These are phyloP conservation scores for Venturia aucupariae DNA, from an alignment of 2,329 filamentous ascomycete genomes.

Conservation along the genomic window DNA sequence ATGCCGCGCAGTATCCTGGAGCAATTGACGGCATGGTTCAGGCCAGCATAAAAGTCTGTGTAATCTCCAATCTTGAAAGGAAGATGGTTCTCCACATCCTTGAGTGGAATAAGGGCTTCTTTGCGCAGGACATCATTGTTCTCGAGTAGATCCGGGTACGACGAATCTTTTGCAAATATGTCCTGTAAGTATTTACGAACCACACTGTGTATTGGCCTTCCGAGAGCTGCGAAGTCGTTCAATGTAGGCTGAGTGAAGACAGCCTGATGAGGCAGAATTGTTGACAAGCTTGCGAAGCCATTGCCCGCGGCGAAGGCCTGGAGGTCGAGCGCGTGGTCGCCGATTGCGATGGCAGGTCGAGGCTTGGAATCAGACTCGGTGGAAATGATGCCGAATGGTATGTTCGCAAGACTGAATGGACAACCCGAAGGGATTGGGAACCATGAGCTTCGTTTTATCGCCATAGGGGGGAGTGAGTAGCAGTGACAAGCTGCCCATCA, in stretches of 20 bases:
- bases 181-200: slow-evolving; percentile 61
- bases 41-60: slow-evolving; percentile 75
- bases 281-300: slow-evolving; percentile 51
- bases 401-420: slow-evolving; percentile 40
- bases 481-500: too few relatives aligned
- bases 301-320: slow-evolving; percentile 48
- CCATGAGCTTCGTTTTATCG: slow-evolving; percentile 8
- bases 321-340: slow-evolving; percentile 62
- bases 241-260: slow-evolving; percentile 58
- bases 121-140: slow-evolving; percentile 51
- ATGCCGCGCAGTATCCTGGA: slow-evolving; percentile 65
- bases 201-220: slow-evolving; percentile 56
- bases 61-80: slow-evolving; percentile 76
- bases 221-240: slow-evolving; percentile 66
- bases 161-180: slow-evolving; percentile 52
- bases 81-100: slow-evolving; percentile 55
- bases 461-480: not conserved
- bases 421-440: not conserved
- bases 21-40: slow-evolving; percentile 67
- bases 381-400: slow-evolving; percentile 76
- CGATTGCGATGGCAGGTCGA: slow-evolving; percentile 63
- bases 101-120: slow-evolving; percentile 46
- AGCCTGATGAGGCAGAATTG: slow-evolving; percentile 46
- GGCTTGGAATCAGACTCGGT: slow-evolving; percentile 47
- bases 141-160: slow-evolving; percentile 52